Percentiles rank a stretch among this genome's conserved stretches.
Conservation (phyloP, 2,329 filamentous ascomycete genomes). For the Alternaria angustiovoidea region DNA sequence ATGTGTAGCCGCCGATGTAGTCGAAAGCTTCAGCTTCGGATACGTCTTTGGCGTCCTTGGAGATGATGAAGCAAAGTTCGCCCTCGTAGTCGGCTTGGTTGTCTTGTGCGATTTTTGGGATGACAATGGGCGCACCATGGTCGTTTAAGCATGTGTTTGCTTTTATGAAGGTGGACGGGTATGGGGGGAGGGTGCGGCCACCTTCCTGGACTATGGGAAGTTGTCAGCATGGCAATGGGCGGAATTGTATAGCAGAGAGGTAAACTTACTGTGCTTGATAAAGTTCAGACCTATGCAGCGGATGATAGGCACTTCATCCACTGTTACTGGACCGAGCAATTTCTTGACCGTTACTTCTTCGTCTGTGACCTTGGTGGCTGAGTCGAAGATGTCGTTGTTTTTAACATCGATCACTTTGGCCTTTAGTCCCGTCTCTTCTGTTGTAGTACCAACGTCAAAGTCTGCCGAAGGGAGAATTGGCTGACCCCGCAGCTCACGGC, state of each 20-base stretch:
- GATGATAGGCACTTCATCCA: conserved; percentile 63
- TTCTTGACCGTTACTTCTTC: conserved; percentile 63
- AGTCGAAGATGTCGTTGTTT: conserved; percentile 61
- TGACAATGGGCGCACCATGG: conserved; percentile 53
- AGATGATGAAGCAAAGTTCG: conserved; percentile 59
- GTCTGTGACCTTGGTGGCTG: conserved; percentile 61
- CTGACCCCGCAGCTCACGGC: conserved; percentile 60
- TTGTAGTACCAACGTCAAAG: conserved; percentile 61
- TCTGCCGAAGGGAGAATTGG: conserved; percentile 57
- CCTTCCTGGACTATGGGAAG: conserved; percentile 58
- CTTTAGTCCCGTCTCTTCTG: conserved; percentile 58
- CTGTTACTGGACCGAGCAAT: conserved; percentile 62
- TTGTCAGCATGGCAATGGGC: not conserved
- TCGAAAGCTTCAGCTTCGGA: conserved; percentile 53
- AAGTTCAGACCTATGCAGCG: conserved; percentile 69
- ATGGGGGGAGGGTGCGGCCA: conserved; percentile 59
- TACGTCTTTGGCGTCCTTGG: conserved; percentile 62
- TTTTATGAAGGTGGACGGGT: conserved; percentile 63
- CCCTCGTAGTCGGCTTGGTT: conserved; percentile 55
- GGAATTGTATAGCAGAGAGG: not conserved
- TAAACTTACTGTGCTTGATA: conserved; percentile 60
- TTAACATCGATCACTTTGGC: conserved; percentile 59
- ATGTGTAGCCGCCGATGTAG: conserved; percentile 64
- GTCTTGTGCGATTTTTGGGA: conserved; percentile 61
- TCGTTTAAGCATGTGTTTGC: conserved; percentile 52